Base-by-base conservation (phyloP, 73 alveolate genomes). In the Uronychia setigera region DNA sequence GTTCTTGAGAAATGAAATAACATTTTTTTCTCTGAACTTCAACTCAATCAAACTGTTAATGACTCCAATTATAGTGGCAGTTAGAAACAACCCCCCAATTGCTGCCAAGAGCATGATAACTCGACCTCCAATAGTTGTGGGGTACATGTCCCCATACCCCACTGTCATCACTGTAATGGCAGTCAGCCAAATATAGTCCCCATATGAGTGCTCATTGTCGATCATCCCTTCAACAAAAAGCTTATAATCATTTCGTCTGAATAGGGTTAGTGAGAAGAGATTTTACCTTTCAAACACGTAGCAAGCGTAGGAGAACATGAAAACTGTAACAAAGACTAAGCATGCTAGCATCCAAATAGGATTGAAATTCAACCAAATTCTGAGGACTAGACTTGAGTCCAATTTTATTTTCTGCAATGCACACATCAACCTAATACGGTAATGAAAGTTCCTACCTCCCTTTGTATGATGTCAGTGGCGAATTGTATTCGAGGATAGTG, bases 111-210 rank as follows among this genome's bases (percentile, higher is more conserved):
- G 5, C 67, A 46, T 46, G 5, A 46, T 19, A 11, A 46, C 19
- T 11, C 67, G 67, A 11, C 67, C 67, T 11, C 67, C 67, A 19
- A 19, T 11, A 46, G 67, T 46, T 11, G 67, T 46, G n/a, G 67
- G 67, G 67, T 46, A 46, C 67, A 46, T 46, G 67, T 46, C 67
- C 5, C 67, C 67, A 46, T 46, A 46, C 5, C 67, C 67, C 67
- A 46, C 67, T 46, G 67, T 46, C 67, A 46, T 46, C 19, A 46
- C n/a, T 11, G 67, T 46, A 19, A 46, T 46, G n/a, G 19, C 67
- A 46, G 67, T 46, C n/a, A 46, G 67, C 67, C 67, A 46, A 11
- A 46, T 46, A 19, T 46, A 46, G 67, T 46, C 67, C n/a, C n/a
- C 67, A 19, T 46, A 46, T 5, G 67, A 11, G 67, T 46, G 5